A percentile compares a stretch with the other conserved stretches of the same genome.
These are phyloP conservation scores for Candida mesenterica DNA, from an alignment of 1,139 yeast species.

Conservation along the genomic window DNA sequence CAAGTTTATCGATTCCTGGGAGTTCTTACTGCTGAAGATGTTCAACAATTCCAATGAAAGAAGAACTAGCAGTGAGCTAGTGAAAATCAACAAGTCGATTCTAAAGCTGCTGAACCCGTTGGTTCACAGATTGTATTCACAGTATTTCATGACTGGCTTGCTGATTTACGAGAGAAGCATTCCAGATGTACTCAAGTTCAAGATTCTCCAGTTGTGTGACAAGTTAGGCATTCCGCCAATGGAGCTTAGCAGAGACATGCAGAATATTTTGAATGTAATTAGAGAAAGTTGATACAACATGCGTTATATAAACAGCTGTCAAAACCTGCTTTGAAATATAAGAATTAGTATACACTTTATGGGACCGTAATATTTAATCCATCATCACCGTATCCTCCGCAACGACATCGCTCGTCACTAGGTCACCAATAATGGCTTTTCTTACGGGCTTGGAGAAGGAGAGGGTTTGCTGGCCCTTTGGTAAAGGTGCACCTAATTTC, in stretches of 20 bases:
- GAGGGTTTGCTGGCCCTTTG: slow-evolving; percentile 43
- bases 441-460: slow-evolving; percentile 21
- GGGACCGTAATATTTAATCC: slow-evolving; percentile 11
- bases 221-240: slow-evolving; percentile 24
- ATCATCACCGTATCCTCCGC: slow-evolving; percentile 18
- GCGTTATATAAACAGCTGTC: too few species aligned
- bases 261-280: slow-evolving; percentile 35
- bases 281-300: slow-evolving; percentile 8
- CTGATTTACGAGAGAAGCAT: slow-evolving; percentile 30
- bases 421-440: slow-evolving; percentile 37
- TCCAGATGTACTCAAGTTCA: slow-evolving; percentile 32
- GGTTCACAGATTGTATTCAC: slow-evolving; percentile 17
- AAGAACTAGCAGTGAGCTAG: slow-evolving; percentile 4
- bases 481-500: slow-evolving; percentile 16
- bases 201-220: slow-evolving; percentile 28
- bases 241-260: slow-evolving; percentile 25
- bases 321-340: too few species aligned
- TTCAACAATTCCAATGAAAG: slow-evolving; percentile 14
- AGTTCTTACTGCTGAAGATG: slow-evolving; percentile 17
- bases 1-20: slow-evolving; percentile 40
- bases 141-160: slow-evolving; percentile 31
- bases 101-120: slow-evolving; percentile 14
- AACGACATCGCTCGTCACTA: slow-evolving; percentile 19
- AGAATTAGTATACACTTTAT: too few species aligned
- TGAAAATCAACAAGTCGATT: not conserved